Conservation (phyloP, 768 basidiomycete species). For the Lactifluus hygrophoroides region DNA sequence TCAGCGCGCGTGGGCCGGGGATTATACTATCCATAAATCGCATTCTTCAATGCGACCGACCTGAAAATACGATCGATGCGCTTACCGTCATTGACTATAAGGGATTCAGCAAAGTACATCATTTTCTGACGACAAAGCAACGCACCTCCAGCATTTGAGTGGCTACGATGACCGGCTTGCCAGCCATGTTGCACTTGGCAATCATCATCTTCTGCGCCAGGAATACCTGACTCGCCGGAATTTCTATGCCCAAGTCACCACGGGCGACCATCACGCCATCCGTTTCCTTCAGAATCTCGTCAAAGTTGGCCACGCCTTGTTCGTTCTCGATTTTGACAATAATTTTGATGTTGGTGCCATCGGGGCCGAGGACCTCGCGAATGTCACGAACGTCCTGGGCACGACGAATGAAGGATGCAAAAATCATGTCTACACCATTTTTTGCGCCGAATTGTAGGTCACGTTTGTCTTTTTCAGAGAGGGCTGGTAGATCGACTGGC, state of each 20-base stretch:
- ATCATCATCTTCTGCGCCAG: constrained; percentile 99
- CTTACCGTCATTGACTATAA: constrained; percentile 87
- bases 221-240: constrained; percentile 98
- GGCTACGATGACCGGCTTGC: constrained; percentile 97
- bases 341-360: constrained; percentile 94
- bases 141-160: constrained; percentile 97
- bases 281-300: constrained; percentile 89
- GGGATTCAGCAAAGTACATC: constrained; percentile 16
- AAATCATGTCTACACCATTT: constrained; percentile 99
- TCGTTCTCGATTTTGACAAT: constrained; percentile 99
- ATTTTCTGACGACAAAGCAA: not conserved
- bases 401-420: constrained; percentile 97
- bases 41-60: not conserved
- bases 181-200: constrained; percentile 94
- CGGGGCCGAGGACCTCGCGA: constrained; percentile 86
- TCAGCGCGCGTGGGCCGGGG: constrained; percentile 98
- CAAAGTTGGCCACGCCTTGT: constrained; percentile 98
- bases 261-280: constrained; percentile 99
- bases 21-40: constrained; percentile 64
- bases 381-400: constrained; percentile 93
- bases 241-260: constrained; percentile 98
- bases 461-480: constrained; percentile 97
- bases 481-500: constrained; percentile 91
- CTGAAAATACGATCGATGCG: not conserved
- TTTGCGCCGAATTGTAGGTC: constrained; percentile 91